Evolutionary conservation across 352 stramenopile species (phyloP).

Genomic region (Globisporangium paddicum): DNA sequence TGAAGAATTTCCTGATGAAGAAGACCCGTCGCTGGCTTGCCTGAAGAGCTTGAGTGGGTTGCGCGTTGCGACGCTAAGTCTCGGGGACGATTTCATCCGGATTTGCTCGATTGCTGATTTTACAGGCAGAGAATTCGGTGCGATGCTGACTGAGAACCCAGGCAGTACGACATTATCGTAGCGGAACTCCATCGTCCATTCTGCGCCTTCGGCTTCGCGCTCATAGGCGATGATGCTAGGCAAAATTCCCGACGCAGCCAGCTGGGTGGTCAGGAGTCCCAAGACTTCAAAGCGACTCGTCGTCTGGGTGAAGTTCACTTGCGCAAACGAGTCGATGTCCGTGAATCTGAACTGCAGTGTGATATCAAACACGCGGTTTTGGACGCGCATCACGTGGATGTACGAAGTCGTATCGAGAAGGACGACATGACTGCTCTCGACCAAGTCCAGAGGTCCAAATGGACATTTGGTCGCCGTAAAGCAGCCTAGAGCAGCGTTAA

Average conservation of each 20-base stretch:
- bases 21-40: background rate
- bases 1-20: too few species aligned
- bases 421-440: conserved; percentile 1
- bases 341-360: conserved; percentile 9
- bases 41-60: conserved; percentile 4
- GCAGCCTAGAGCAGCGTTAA: conserved; percentile 13
- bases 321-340: background rate
- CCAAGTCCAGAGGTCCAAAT: conserved; percentile 17
- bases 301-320: background rate
- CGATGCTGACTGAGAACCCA: conserved; percentile 9
- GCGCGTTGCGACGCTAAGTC: background rate
- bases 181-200: conserved; percentile 13
- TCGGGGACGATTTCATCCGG: background rate
- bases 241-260: background rate
- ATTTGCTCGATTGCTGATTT: conserved; percentile 12
- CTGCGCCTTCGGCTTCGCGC: conserved; percentile 8
- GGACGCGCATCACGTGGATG: conserved; percentile 15
- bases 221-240: conserved; percentile 3
- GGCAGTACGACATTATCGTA: conserved; percentile 15
- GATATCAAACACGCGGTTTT: conserved; percentile 6
- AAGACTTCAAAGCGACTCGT: background rate
- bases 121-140: background rate
- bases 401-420: conserved; percentile 13
- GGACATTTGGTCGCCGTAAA: conserved; percentile 16
- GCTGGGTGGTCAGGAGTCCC: background rate